Conservation (phyloP, 1,284 basidiomycete species). For the Marasmius oreades region DNA sequence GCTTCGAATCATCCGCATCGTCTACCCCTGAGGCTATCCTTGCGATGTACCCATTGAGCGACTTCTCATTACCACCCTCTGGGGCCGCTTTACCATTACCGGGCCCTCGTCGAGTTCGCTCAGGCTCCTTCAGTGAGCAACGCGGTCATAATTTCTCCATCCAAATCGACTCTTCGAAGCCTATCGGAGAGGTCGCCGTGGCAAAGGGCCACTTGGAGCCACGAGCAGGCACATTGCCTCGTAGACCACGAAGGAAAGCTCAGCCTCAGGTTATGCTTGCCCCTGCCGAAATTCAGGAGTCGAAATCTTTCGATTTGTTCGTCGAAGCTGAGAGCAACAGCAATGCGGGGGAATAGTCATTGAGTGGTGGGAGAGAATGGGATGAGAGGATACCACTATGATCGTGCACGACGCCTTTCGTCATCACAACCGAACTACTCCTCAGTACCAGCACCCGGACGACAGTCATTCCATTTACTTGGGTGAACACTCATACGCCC, state of each 20-base stretch:
- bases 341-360: background rate
- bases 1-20: background rate
- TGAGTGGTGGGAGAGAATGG: background rate
- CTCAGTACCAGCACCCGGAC: too few relatives aligned
- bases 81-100: background rate
- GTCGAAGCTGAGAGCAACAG: too few relatives aligned
- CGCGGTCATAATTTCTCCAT: background rate
- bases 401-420: too few relatives aligned
- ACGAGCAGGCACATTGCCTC: background rate
- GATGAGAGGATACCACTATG: too few relatives aligned
- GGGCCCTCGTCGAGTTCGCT: too few relatives aligned
- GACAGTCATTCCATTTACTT: too few relatives aligned
- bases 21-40: background rate
- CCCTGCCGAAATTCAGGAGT: background rate
- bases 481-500: too few relatives aligned
- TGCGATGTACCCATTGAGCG: background rate
- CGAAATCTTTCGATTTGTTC: background rate
- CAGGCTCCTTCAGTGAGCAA: background rate
- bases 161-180: background rate
- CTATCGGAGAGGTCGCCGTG: background rate
- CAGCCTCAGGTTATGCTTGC: background rate
- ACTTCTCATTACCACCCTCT: background rate
- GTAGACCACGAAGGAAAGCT: background rate
- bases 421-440: too few relatives aligned
- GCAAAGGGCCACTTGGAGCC: background rate